These are phyloP conservation scores for Blastocrithidia nonstop DNA, from an alignment of 208 protist species.

Conservation along the genomic window DNA sequence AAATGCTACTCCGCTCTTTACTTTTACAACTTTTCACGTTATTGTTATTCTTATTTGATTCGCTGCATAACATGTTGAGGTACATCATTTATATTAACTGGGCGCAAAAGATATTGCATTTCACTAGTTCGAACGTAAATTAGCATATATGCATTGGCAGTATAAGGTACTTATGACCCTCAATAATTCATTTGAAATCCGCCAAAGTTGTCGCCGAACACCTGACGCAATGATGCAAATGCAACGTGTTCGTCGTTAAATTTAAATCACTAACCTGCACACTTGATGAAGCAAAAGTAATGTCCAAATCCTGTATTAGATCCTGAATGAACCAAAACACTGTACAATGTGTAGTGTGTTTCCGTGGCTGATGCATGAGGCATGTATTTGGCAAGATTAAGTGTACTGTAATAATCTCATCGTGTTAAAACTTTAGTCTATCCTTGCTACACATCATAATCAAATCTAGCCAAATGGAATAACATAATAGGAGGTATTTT, in stretches of 20 bases:
- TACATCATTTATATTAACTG: constrained; percentile 38
- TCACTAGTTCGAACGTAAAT: constrained; percentile 74
- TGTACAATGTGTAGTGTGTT: constrained; percentile 75
- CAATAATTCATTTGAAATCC: constrained; percentile 74
- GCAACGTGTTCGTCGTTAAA: constrained; percentile 85
- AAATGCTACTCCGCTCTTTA: constrained; percentile 64
- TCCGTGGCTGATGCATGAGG: constrained; percentile 30
- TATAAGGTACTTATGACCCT: constrained; percentile 66
- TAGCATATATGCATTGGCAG: constrained; percentile 81
- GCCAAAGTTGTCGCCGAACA: constrained; percentile 81
- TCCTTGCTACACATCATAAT: constrained; percentile 71
- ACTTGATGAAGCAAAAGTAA: constrained; percentile 77
- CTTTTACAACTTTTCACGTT: constrained; percentile 26
- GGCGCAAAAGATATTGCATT: constrained; percentile 42
- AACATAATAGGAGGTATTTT: constrained; percentile 73
- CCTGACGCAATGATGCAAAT: constrained; percentile 53
- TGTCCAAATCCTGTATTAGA: constrained; percentile 80
- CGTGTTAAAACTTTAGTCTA: constrained; percentile 80
- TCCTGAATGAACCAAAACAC: constrained; percentile 78
- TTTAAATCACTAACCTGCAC: constrained; percentile 71
- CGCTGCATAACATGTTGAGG: constrained; percentile 58
- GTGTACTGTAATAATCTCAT: constrained; percentile 71
- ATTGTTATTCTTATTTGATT: constrained; percentile 33
- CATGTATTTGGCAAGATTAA: constrained; percentile 78
- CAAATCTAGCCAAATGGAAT: constrained; percentile 83